Evolutionary conservation across 768 basidiomycete genomes (phyloP).

Genomic region (Tricholoma saponaceum): DNA sequence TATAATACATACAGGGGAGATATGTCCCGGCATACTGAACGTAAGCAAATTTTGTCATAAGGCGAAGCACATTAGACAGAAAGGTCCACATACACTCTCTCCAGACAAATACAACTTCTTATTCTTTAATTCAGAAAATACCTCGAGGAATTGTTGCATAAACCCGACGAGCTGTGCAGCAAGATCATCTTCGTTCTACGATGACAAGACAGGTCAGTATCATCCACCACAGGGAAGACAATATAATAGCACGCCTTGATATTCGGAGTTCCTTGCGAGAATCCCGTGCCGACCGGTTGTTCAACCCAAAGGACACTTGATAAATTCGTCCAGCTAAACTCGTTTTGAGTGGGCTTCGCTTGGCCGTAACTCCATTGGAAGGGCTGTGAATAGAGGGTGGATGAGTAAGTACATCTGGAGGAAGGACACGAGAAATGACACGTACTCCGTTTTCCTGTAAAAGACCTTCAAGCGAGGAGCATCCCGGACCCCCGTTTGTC

Average conservation of each 20-base stretch:
- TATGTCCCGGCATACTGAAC: conserved; percentile 64
- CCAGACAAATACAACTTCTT: conserved; percentile 70
- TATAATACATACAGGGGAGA: conserved; percentile 44
- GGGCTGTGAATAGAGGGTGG: conserved; percentile 40
- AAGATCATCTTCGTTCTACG: conserved; percentile 46
- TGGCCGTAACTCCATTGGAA: conserved; percentile 62
- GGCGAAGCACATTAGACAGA: neutral
- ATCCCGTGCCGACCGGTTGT: conserved; percentile 79
- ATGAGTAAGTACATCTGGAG: neutral
- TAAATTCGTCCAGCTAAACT: conserved; percentile 77
- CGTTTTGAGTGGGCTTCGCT: conserved; percentile 59
- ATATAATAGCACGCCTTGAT: conserved; percentile 39
- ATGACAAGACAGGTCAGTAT: neutral
- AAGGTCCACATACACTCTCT: conserved; percentile 57
- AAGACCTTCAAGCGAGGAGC: conserved; percentile 68
- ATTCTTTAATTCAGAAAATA: conserved; percentile 69
- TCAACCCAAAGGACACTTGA: conserved; percentile 74
- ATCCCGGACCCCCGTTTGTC: conserved; percentile 82
- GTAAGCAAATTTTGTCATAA: neutral
- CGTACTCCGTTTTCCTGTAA: conserved; percentile 73
- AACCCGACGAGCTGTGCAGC: conserved; percentile 54
- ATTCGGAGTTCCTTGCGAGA: conserved; percentile 65
- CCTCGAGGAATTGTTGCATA: conserved; percentile 69
- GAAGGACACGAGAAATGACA: neutral
- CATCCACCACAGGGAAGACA: neutral